Conservation (phyloP, 495 filamentous ascomycete genomes). For the Chaetomidium leptoderma region DNA sequence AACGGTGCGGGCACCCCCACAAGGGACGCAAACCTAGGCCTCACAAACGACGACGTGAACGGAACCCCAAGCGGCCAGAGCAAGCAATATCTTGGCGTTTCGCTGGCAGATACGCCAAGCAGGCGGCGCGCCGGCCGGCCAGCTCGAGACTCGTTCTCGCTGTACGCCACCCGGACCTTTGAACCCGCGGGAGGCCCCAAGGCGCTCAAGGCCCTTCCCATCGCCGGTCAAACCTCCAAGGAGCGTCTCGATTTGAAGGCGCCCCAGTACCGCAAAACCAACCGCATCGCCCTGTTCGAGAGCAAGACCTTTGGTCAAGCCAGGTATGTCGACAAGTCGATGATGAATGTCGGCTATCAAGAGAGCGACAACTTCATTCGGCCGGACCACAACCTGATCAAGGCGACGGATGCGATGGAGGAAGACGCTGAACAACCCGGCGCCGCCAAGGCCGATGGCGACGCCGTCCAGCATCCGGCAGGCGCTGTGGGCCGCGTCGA, state of each 20-base stretch:
- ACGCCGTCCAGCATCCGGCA: slow-evolving; percentile 39
- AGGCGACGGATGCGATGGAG: slow-evolving; percentile 69
- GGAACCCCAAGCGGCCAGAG: slow-evolving; percentile 28
- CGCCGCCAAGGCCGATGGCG: slow-evolving; percentile 56
- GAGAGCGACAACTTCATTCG: slow-evolving; percentile 83
- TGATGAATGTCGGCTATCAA: slow-evolving; percentile 93
- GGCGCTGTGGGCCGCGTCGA: slow-evolving; percentile 72
- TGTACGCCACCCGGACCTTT: slow-evolving; percentile 44
- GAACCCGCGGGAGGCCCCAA: slow-evolving; percentile 38
- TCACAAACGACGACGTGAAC: slow-evolving; percentile 13
- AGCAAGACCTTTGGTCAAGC: slow-evolving; percentile 53
- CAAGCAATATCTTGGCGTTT: slow-evolving; percentile 24
- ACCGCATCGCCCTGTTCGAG: slow-evolving; percentile 53
- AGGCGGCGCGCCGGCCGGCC: slow-evolving; percentile 46
- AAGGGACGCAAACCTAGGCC: slow-evolving; percentile 27
- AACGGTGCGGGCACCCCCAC: slow-evolving; percentile 39
- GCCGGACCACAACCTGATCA: slow-evolving; percentile 71
- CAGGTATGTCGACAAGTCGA: slow-evolving; percentile 74
- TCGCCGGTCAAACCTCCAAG: slow-evolving; percentile 51
- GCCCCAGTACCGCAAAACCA: slow-evolving; percentile 54
- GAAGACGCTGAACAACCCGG: slow-evolving; percentile 72
- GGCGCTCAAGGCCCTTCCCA: slow-evolving; percentile 49
- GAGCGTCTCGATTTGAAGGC: slow-evolving; percentile 57
- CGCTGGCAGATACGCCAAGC: slow-evolving; percentile 37
- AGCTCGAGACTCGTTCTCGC: slow-evolving; percentile 44